These are phyloP conservation scores for Rhododendron simsii DNA, from an alignment of 148 eudicot species.

Conservation along the genomic window DNA sequence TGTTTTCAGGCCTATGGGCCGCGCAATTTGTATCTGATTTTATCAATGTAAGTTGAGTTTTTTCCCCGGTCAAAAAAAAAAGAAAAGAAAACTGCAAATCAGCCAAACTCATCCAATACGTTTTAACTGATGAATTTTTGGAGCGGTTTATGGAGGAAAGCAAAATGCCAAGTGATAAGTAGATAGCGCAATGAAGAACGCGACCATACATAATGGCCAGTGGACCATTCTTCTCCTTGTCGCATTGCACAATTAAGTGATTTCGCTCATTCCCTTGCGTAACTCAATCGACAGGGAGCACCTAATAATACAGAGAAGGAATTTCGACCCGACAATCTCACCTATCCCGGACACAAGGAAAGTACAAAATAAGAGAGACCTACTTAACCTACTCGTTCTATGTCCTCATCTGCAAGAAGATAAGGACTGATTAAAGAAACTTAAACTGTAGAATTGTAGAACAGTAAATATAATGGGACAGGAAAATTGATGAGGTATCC, in stretches of 20 bases:
- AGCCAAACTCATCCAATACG: neutral
- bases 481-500: conserved; percentile 26
- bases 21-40: no score
- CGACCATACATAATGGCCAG: neutral
- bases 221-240: neutral
- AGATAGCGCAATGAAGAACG: neutral
- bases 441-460: conserved; percentile 1
- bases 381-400: conserved; percentile 8
- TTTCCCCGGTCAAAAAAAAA: no score
- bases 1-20: no score
- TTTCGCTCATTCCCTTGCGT: neutral
- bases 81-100: neutral
- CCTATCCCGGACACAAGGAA: conserved; percentile 3
- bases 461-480: conserved; percentile 11
- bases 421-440: neutral
- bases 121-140: neutral
- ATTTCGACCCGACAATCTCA: neutral
- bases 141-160: neutral
- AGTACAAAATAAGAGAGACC: conserved; percentile 5
- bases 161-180: neutral
- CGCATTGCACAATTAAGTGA: neutral
- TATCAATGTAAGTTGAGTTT: no score
- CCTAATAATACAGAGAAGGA: neutral
- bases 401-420: conserved; percentile 10
- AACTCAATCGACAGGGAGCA: neutral